Evolutionary conservation across 108 stramenopile species (phyloP).

Genomic region (Skeletonema menzelii): DNA sequence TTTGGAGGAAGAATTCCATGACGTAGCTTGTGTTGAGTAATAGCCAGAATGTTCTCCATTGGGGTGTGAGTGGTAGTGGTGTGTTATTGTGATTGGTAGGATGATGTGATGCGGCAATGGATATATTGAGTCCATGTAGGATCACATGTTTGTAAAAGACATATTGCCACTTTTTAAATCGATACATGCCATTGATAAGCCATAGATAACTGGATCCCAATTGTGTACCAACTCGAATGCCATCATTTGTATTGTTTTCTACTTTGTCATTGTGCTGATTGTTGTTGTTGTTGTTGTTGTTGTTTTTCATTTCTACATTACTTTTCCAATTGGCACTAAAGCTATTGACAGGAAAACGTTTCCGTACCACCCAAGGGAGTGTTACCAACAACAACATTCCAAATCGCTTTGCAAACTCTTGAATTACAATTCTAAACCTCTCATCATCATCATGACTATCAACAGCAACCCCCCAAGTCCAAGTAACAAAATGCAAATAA

Average conservation of each 20-base stretch:
- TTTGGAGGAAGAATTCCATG: conserved; percentile 90
- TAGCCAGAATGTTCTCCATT: conserved; percentile 80
- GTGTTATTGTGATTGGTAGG: not conserved
- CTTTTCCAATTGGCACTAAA: conserved; percentile 69
- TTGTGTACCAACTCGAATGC: conserved; percentile 9
- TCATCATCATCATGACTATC: not conserved
- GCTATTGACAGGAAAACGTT: conserved; percentile 72
- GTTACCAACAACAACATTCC: conserved; percentile 51
- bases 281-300: conserved; percentile 21
- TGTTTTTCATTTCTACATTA: not conserved
- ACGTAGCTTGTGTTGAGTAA: conserved; percentile 75
- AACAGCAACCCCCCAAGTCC: not conserved
- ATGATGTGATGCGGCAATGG: conserved; percentile 36
- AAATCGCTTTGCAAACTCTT: not conserved
- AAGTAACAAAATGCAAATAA: conserved; percentile 55
- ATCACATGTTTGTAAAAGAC: conserved; percentile 87
- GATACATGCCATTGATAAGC: conserved; percentile 54
- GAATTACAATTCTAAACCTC: not conserved
- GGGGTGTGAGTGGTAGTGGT: conserved; percentile 3
- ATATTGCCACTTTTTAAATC: conserved; percentile 87
- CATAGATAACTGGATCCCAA: not conserved
- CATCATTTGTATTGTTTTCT: not conserved
- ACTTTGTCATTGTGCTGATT: not conserved
- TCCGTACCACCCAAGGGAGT: conserved; percentile 68
- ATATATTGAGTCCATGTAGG: conserved; percentile 80